Conservation (phyloP, 768 basidiomycete species). For the Russula dissimulans region DNA sequence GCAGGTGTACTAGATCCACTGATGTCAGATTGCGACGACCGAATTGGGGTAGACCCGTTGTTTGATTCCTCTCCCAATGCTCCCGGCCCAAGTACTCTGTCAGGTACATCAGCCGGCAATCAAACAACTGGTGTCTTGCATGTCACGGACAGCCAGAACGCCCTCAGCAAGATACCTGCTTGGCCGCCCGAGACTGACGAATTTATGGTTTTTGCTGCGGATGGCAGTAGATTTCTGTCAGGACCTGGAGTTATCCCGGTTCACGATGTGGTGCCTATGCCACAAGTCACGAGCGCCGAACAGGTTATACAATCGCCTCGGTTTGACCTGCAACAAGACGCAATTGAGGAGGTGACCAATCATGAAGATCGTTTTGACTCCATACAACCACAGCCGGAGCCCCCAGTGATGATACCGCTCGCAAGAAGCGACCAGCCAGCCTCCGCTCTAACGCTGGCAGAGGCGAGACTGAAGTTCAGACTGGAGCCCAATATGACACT, state of each 20-base stretch:
- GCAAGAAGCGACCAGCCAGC: not conserved
- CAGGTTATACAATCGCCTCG: not conserved
- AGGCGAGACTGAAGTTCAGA: constrained; percentile 3
- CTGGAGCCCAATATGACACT: constrained; percentile 18
- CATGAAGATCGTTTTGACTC: not conserved
- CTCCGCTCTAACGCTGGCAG: constrained; percentile 2
- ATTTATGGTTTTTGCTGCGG: not conserved
- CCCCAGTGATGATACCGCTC: not conserved
- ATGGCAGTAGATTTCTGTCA: constrained; percentile 1
- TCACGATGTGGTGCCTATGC: not conserved
- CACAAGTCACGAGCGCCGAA: not conserved
- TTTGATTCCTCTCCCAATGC: not conserved
- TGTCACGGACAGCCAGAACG: not conserved
- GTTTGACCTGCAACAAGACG: not conserved
- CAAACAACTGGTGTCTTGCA: not conserved
- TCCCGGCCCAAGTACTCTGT: not conserved
- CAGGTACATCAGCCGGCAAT: not conserved
- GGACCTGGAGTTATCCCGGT: constrained; percentile 14
- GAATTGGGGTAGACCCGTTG: not conserved
- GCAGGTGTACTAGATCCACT: not conserved
- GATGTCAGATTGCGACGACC: not conserved
- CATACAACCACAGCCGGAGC: not conserved
- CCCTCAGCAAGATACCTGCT: not conserved
- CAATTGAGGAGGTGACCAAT: not conserved
- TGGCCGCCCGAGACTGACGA: not conserved